Base-by-base conservation (phyloP, 2,329 filamentous ascomycete species). In the Trichocomaceae sp. region DNA sequence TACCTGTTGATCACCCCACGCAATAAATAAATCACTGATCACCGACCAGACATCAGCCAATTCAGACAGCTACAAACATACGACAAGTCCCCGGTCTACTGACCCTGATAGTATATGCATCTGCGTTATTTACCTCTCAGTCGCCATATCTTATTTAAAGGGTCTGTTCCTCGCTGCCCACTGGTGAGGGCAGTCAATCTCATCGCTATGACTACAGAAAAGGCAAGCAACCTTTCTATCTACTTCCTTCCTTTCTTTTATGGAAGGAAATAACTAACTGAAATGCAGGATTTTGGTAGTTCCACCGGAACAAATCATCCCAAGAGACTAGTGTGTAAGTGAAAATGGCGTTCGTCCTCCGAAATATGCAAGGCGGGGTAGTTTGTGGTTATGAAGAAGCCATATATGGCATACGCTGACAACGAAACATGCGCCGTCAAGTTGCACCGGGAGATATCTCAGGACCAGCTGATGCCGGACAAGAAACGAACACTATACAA, bases 361-460 rank as follows among this genome's bases (percentile, higher is more conserved):
- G 35, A 39, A 39, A 39, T 6, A 39, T 42, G 17, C 8, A 15
- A 26, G 19, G 35, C 26, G 55, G 50, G 37, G 42, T 41, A 33
- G n/a, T n/a, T 39, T 7, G n/a, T n/a, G 35, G 22, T 23, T 29
- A 49, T 41, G 39, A 42, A 42, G n/a, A n/a, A n/a, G n/a, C n/a
- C n/a, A n/a, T n/a, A n/a, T n/a, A n/a, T n/a, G n/a, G 39, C 39
- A 7, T 22, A 12, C 17, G 17, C 23, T 53, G 29, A 39, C 42
- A 9, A 54, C 23, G 20, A 48, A 54, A 7, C 44, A 19, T n/a
- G 22, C 37, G 17, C 8, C 8, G 37, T 19, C 2, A 58, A 75
- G 72, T 75, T 54, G 72, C 72, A 10, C 72, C 72, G 22, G 72
- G 72, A n/a, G 72, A 75, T 54, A 73, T 74, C 56, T 57, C 64